Evolutionary conservation across 257 asterid genomes (phyloP).

Genomic region (Gentiana dahurica): DNA sequence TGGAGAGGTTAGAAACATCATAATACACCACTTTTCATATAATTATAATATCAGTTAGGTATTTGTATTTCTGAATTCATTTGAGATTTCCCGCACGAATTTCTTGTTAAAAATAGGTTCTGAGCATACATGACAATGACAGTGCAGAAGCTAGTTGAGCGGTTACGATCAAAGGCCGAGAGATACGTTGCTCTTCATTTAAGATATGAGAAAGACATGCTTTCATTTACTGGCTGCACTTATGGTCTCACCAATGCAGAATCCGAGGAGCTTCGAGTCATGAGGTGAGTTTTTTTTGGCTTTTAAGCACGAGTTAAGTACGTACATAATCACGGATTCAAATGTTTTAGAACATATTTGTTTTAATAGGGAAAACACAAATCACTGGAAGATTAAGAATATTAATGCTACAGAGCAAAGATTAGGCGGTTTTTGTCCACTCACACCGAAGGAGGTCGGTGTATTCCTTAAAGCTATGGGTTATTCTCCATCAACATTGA

Average conservation of each 20-base stretch:
- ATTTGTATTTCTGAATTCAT: conserved; percentile 25
- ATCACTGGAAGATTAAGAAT: conserved; percentile 83
- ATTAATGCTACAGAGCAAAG: conserved; percentile 85
- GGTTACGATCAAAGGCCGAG: conserved; percentile 54
- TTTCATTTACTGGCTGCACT: conserved; percentile 93
- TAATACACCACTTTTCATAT: no score
- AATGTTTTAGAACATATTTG: conserved; percentile 10
- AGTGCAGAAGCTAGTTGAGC: conserved; percentile 96
- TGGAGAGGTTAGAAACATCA: conserved; percentile 60
- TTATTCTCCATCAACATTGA: conserved; percentile 61
- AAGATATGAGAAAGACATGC: conserved; percentile 96
- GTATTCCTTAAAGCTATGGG: conserved; percentile 83
- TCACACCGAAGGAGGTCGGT: conserved; percentile 95
- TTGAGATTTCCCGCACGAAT: conserved; percentile 51
- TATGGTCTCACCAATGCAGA: conserved; percentile 74
- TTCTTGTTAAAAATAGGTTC: conserved; percentile 59
- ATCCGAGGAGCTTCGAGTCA: conserved; percentile 66
- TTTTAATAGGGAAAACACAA: conserved; percentile 60
- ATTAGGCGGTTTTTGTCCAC: conserved; percentile 77
- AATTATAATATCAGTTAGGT: conserved; percentile 2
- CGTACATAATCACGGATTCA: not conserved
- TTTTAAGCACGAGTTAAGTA: not conserved
- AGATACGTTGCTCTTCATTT: conserved; percentile 86
- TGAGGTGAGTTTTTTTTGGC: conserved; percentile 49
- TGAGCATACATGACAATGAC: conserved; percentile 76